Percentiles rank a stretch among this genome's conserved stretches.
Conservation (phyloP, 257 asterid genomes). For the Mitragyna speciosa region DNA sequence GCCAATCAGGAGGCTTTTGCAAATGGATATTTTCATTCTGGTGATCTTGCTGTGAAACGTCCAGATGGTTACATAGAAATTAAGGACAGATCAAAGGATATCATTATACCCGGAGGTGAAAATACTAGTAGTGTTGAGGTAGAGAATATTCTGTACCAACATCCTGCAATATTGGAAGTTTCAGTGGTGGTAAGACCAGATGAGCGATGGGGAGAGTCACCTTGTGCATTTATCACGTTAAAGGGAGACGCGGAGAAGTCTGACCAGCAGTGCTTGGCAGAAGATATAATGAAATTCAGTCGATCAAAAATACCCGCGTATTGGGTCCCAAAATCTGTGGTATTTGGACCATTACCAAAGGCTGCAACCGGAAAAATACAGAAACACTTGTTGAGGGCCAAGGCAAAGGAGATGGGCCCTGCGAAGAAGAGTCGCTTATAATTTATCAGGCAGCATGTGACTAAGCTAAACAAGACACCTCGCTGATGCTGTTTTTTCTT, state of each 20-base stretch:
- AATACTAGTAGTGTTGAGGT: slow-evolving; percentile 93
- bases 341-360: slow-evolving; percentile 87
- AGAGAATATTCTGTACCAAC: slow-evolving; percentile 77
- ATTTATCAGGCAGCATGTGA: neutral
- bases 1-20: slow-evolving; percentile 79
- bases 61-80: slow-evolving; percentile 82
- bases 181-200: slow-evolving; percentile 90
- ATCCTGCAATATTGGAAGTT: slow-evolving; percentile 72
- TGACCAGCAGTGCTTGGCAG: slow-evolving; percentile 44
- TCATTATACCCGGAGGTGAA: slow-evolving; percentile 92
- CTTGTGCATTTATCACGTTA: slow-evolving; percentile 88
- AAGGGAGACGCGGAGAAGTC: slow-evolving; percentile 47
- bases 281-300: slow-evolving; percentile 76
- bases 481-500: neutral
- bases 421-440: slow-evolving; percentile 65
- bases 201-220: slow-evolving; percentile 93
- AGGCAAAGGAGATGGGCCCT: slow-evolving; percentile 89
- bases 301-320: slow-evolving; percentile 74
- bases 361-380: slow-evolving; percentile 97
- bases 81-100: slow-evolving; percentile 85
- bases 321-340: slow-evolving; percentile 86
- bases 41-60: slow-evolving; percentile 91
- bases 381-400: slow-evolving; percentile 81
- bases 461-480: neutral
- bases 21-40: slow-evolving; percentile 85